Base-by-base conservation (phyloP, 441 rosid species). In the Adansonia gregorii region DNA sequence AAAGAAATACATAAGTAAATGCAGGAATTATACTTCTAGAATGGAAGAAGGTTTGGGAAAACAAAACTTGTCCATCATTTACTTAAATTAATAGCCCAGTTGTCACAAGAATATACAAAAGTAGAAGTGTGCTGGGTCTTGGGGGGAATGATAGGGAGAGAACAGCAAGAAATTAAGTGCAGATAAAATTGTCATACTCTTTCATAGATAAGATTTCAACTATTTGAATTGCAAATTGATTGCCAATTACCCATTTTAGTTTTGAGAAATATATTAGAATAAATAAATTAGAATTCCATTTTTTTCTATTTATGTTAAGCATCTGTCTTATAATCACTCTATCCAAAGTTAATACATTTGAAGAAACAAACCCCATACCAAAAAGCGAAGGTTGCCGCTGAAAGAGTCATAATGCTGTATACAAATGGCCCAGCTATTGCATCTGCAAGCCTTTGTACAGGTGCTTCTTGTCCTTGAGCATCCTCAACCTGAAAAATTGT, bases 371-470 rank as follows among this genome's bases (percentile, higher is more conserved):
- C 11, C 20, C 67, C 84, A 74, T 88, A 92, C 97, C 98, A 96
- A 81, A 96, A 96, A 63, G 93, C 88, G 90, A 96, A 94, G 12
- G 98, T 96, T 78, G 85, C 91, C 39, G 93, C 97, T 67, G 99
- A 94, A 52, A 94, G 82, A 79, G 92, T 85, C 94, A 92, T 92
- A 78, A 94, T 82, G 67, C 91, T 88, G 79, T 89, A 96, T 22
- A 96, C 97, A 84, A 96, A 96, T 22, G 98, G 99, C 71, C 99
- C 98, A 69, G 99, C 97, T 82, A 96, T 91, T 14, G 93, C 88
- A 82, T 94, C 99, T 79, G 97, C 99, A 79, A 96, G 91, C 84
- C 97, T 86, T 83, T 95, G 98, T 76, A 94, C 88, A 76, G 98
- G 97, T 54, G 98, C 97, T 85, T 93, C 98, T 85, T 82, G 89